These are phyloP conservation scores for Phlebopus sp. DNA, from an alignment of 1,284 basidiomycete species.

Conservation along the genomic window DNA sequence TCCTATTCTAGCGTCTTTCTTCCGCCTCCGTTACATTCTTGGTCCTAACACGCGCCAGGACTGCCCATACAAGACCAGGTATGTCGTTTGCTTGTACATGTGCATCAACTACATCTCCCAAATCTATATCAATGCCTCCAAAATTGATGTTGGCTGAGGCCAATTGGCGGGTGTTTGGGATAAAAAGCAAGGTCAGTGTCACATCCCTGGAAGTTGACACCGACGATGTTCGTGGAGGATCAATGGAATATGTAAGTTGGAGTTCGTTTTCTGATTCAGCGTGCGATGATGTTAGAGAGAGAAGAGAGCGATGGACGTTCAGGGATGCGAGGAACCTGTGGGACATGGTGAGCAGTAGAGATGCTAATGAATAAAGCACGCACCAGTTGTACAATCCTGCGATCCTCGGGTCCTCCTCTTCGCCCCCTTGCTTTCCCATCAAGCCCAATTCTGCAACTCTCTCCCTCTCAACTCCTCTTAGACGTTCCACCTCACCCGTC, in stretches of 20 bases:
- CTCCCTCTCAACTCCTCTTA: conserved; percentile 72
- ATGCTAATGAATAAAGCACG: neutral
- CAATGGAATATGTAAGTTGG: conserved; percentile 60
- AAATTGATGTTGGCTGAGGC: conserved; percentile 54
- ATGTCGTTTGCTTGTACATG: conserved; percentile 70
- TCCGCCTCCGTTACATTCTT: no score
- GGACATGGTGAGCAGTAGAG: conserved; percentile 1
- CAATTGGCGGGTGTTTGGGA: conserved; percentile 62
- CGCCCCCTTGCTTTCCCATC: conserved; percentile 56
- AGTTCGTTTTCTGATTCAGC: conserved; percentile 72
- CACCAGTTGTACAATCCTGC: conserved; percentile 70
- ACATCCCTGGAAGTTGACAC: conserved; percentile 31
- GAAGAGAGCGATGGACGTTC: conserved; percentile 58
- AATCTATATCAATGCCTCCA: conserved; percentile 48
- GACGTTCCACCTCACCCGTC: conserved; percentile 58
- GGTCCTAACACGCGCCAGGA: conserved; percentile 46
- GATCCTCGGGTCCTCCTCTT: conserved; percentile 63
- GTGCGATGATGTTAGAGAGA: conserved; percentile 58
- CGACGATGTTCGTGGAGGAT: conserved; percentile 19
- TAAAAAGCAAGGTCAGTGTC: conserved; percentile 58
- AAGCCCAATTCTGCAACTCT: conserved; percentile 67
- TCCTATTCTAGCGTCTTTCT: no score
- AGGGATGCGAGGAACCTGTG: conserved; percentile 69
- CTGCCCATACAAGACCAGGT: conserved; percentile 64
- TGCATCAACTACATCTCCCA: conserved; percentile 58